These are phyloP conservation scores for Pelomyxa schiedti DNA, from an alignment of 78 protist genomes.

Conservation along the genomic window DNA sequence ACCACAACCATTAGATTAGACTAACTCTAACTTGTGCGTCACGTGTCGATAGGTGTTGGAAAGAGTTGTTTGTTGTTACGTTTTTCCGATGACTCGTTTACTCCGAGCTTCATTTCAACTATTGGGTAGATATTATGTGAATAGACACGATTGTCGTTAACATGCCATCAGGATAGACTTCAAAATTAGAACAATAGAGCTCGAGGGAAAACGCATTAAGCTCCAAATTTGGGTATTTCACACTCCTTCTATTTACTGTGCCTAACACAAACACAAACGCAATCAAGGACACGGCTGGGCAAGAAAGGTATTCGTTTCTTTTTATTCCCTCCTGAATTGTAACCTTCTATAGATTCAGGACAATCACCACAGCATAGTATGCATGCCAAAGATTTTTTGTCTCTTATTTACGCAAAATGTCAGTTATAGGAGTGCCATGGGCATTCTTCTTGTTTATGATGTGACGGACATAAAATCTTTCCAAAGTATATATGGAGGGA, in stretches of 20 bases:
- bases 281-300: too few relatives aligned
- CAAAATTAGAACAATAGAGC: conserved; percentile 92
- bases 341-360: too few relatives aligned
- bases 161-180: conserved; percentile 96
- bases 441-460: conserved; percentile 89
- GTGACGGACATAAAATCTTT: conserved; percentile 77
- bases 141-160: background rate
- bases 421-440: conserved; percentile 98
- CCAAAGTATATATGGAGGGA: conserved; percentile 14
- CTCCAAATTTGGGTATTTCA: conserved; percentile 72
- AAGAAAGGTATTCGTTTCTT: too few relatives aligned
- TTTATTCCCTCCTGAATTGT: too few relatives aligned
- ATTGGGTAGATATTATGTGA: conserved; percentile 57
- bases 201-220: conserved; percentile 82
- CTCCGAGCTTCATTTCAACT: conserved; percentile 84
- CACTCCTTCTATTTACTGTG: too few relatives aligned
- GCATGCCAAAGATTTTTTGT: too few relatives aligned
- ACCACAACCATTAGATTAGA: too few relatives aligned
- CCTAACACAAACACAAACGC: too few relatives aligned
- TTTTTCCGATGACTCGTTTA: conserved; percentile 88
- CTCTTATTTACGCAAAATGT: too few relatives aligned
- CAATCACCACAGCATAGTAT: too few relatives aligned
- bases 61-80: conserved; percentile 82
- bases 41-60: conserved; percentile 67
- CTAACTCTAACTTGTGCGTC: too few relatives aligned